These are phyloP conservation scores for Byssoonygena ceratinophila DNA, from an alignment of 2,329 filamentous ascomycete genomes.

Conservation along the genomic window DNA sequence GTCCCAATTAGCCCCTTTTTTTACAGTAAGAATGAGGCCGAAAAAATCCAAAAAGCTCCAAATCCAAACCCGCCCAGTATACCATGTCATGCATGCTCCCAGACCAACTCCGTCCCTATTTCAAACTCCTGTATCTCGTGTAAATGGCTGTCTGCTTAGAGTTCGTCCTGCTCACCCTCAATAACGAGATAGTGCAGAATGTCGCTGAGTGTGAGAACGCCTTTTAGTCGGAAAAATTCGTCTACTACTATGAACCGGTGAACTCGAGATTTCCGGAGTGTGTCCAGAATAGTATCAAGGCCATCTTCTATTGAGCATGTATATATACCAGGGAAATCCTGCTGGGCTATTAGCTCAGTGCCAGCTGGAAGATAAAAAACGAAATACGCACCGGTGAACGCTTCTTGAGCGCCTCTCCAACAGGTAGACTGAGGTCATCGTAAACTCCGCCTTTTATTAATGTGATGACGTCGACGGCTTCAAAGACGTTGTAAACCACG, in stretches of 20 bases:
- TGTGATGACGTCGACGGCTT: conserved; percentile 92
- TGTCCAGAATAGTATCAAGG: conserved; percentile 92
- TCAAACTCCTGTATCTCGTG: conserved; percentile 6
- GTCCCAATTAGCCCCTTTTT: conserved; percentile 3
- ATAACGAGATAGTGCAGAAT: conserved; percentile 91
- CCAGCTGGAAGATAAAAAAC: too few species aligned
- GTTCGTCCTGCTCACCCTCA: conserved; percentile 57
- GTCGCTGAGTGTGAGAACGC: conserved; percentile 86
- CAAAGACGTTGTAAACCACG: conserved; percentile 84
- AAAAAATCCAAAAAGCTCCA: background rate
- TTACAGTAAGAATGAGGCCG: background rate
- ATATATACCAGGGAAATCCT: conserved; percentile 92
- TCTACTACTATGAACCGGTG: conserved; percentile 90
- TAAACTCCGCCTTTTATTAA: conserved; percentile 90
- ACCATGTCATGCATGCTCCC: conserved; percentile 7
- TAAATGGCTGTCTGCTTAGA: conserved; percentile 19
- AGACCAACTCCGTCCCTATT: conserved; percentile 6
- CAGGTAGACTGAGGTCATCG: conserved; percentile 73
- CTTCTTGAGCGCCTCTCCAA: conserved; percentile 81
- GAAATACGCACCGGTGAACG: conserved; percentile 54
- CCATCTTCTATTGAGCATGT: conserved; percentile 87
- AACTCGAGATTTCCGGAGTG: conserved; percentile 85
- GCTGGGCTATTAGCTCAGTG: conserved; percentile 4
- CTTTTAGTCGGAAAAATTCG: conserved; percentile 72
- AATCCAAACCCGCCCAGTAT: background rate